Conservation (phyloP, 306 rosid species). For the Quercus bicolor region DNA sequence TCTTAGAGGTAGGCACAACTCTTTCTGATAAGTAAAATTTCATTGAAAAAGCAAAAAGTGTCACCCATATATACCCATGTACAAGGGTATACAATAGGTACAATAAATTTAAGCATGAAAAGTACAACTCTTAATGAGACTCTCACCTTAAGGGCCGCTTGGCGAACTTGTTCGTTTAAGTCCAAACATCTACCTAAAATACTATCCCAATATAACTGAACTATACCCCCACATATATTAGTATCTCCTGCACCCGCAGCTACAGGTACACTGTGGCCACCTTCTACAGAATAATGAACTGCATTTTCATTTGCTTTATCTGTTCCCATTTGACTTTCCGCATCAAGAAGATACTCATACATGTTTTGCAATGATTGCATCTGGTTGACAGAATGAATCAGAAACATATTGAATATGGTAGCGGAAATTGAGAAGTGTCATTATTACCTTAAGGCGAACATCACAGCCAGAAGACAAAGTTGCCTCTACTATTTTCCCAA, state of each 20-base stretch:
- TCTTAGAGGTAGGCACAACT: neutral
- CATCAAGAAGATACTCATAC: constrained; percentile 85
- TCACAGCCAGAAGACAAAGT: constrained; percentile 60
- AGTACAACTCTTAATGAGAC: neutral
- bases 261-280: constrained; percentile 77
- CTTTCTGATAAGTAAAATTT: neutral
- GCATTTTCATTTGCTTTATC: constrained; percentile 44
- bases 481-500: constrained; percentile 75
- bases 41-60: too few species aligned
- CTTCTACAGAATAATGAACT: constrained; percentile 48
- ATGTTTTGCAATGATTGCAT: constrained; percentile 95
- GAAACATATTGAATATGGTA: constrained; percentile 12
- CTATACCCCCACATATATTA: constrained; percentile 94
- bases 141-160: constrained; percentile 79
- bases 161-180: constrained; percentile 74
- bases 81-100: too few species aligned
- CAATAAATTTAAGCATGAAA: too few species aligned
- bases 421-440: constrained; percentile 11
- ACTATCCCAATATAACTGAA: constrained; percentile 89
- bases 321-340: constrained; percentile 84
- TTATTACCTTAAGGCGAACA: constrained; percentile 72
- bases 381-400: constrained; percentile 50
- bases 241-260: constrained; percentile 99
- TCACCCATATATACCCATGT: too few species aligned
- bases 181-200: constrained; percentile 85